Base-by-base conservation (phyloP, 768 basidiomycete genomes). In the Sporobolomyces roseus region DNA sequence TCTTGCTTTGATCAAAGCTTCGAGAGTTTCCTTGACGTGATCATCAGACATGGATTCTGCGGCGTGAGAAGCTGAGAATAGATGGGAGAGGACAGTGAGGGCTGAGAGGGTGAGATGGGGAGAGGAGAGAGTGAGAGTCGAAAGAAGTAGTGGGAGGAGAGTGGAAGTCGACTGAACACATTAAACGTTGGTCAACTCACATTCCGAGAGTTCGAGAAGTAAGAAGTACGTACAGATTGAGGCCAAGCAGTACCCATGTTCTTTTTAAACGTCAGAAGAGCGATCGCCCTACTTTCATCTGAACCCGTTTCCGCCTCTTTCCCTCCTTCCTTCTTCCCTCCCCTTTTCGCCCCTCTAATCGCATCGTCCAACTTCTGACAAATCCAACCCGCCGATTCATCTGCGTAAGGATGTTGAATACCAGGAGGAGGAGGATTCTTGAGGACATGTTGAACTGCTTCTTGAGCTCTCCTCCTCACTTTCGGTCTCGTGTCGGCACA, bases 401-500 rank as follows among this genome's bases (percentile, higher is more conserved):
- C 84, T 0, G 90, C 83, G 77, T 96, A 99, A 0, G 96, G 93
- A 80, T 99, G 96, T 29, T 83, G 79, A 8, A 85, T 74, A 43
- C 88, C 82, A 0, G 94, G 94, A 6, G 86, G 82, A 4, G 91
- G 89, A 13, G 93, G 91, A 30, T 82, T 82, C 21, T 83, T 82
- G 41, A 99, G 81, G 5, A 92, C 83, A 73, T 90, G 88, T 74
- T 83, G 84, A 36, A 99, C 84, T 25, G 89, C 84, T 75, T 97
- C 93, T 52, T 88, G 87, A 29, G 93, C 93, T 76, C 88, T 86
- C 79, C 85, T 93, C 63, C 96, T 86, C 60, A 99, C 92, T 81
- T 98, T 97, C 25, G 96, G 96, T 58, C 96, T 82, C 6, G 87
- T 84, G 80, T 99, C 96, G 50, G 91, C 82, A 73, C 85, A 87